Evolutionary conservation across 257 asterid species (phyloP), one percentile per base, ranked within the genome.

Genomic region (Agastache rugosa): DNA sequence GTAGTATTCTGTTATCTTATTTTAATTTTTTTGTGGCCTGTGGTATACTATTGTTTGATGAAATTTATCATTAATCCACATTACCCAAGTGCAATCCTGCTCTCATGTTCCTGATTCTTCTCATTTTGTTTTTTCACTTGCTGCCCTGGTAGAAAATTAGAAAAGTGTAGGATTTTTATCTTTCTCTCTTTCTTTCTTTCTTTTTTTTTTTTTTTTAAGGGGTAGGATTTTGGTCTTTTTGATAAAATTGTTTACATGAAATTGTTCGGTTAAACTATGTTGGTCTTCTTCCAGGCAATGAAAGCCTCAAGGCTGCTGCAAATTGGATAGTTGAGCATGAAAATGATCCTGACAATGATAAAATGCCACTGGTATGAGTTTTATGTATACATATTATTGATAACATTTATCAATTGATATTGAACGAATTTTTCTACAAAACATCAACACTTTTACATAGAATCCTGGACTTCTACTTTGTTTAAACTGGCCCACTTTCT

Each of bases 311-410:
- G 87, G 93, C 93, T 71, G 96, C 98, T 27, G 96, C 79, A 76
- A 90, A 87, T 85, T 95, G 99, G 99, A 82, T 85, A 29, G 96
- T 90, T 70, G 97, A 95, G 75, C 97, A 95, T 81, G 98, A 92
- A 81, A 89, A 87, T 79, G 97, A 95, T 76, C 79, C 91, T 15
- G 93, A 94, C 75, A 87, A 92, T 72, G 98, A 95, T 67, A 87
- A 86, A 79, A 82, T 90, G 90, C 98, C 91, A 63, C 53, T 86
- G 97, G 99, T 89, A 92, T 23, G 87, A 75, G 25, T 61, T 73
- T 23, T 51, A 10, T 70, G 37, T 68, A 8, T 31, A 14, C 22
- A 68, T 42, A 11, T 63, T 66, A 45, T 45, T 50, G 54, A 27
- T 39, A 54, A 35, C 34, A 42, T 12, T 69, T 45, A 71, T 71